Percentiles rank a stretch among this genome's conserved stretches.
Conservation (phyloP, 805 yeast species). For the Pichia cabralensis region DNA sequence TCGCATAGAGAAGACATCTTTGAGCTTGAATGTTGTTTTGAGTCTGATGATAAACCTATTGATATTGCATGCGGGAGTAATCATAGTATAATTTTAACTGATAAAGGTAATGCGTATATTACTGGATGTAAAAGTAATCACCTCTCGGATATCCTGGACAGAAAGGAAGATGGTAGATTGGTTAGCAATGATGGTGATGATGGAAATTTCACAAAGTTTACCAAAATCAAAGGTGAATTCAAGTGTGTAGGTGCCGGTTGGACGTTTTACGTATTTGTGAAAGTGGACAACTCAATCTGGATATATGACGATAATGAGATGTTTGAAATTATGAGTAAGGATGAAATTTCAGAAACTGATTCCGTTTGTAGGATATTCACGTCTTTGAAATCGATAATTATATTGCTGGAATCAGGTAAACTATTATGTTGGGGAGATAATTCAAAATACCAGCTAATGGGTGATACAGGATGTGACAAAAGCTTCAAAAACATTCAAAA, state of each 20-base stretch:
- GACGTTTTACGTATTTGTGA: conserved; percentile 56
- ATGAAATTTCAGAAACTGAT: background rate
- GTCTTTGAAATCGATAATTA: too few relatives aligned
- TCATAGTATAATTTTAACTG: conserved; percentile 57
- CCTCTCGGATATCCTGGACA: too few relatives aligned
- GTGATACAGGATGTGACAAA: conserved; percentile 11
- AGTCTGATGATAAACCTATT: conserved; percentile 1
- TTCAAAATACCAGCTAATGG: conserved; percentile 47
- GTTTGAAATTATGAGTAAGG: too few relatives aligned
- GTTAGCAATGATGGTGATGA: background rate
- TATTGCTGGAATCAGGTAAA: too few relatives aligned
- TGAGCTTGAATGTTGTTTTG: conserved; percentile 14
- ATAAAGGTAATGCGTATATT: conserved; percentile 42
- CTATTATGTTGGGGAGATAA: too few relatives aligned
- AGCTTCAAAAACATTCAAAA: conserved; percentile 16
- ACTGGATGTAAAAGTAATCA: conserved; percentile 38
- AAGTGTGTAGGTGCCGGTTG: conserved; percentile 63
- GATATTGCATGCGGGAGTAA: conserved; percentile 74
- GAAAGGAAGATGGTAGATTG: too few relatives aligned
- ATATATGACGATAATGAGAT: conserved; percentile 51
- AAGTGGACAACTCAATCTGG: conserved; percentile 30
- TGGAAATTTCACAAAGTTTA: background rate
- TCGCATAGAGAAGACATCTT: conserved; percentile 41
- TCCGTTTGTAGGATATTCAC: too few relatives aligned
- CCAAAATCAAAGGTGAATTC: conserved; percentile 5